phyloP scores from a whole-genome alignment of 2,329 filamentous ascomycete genomes.

The Hypoxylon sp. region DNA sequence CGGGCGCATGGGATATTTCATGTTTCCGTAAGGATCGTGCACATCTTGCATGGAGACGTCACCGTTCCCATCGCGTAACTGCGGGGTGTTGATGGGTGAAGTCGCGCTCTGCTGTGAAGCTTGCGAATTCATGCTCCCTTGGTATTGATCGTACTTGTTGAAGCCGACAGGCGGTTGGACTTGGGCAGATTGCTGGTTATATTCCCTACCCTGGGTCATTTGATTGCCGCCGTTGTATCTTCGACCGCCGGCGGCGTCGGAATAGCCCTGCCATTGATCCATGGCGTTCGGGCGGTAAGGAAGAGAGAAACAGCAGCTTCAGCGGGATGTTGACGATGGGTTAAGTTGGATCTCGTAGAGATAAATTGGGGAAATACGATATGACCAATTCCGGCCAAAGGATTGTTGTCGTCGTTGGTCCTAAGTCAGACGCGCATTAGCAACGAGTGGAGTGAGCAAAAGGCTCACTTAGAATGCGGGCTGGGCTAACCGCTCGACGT shows the following conservation, averaged over 20 bases:
- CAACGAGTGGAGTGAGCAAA: constrained; percentile 38
- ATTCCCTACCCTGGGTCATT: constrained; percentile 54
- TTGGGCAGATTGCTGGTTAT: constrained; percentile 51
- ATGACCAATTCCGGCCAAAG: constrained; percentile 43
- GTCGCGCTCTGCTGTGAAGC: constrained; percentile 56
- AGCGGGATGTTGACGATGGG: constrained; percentile 19
- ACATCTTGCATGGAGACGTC: constrained; percentile 90
- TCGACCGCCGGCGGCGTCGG: constrained; percentile 73
- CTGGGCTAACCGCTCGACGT: constrained; percentile 44
- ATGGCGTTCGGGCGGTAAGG: constrained; percentile 56
- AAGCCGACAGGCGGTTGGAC: constrained; percentile 69
- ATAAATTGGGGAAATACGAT: constrained; percentile 38
- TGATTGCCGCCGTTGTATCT: constrained; percentile 65
- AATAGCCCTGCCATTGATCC: constrained; percentile 79
- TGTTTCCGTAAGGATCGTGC: constrained; percentile 84
- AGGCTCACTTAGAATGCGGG: constrained; percentile 40
- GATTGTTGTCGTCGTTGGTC: constrained; percentile 39
- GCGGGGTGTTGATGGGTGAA: constrained; percentile 63
- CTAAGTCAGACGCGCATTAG: constrained; percentile 46
- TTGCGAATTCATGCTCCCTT: constrained; percentile 61
- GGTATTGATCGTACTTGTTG: constrained; percentile 79
- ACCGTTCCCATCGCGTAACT: constrained; percentile 78
- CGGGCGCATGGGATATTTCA: constrained; percentile 87
- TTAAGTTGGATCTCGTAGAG: constrained; percentile 21
- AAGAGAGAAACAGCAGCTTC: constrained; percentile 27